A percentile compares a stretch with the other conserved stretches of the same genome.
Conservation (phyloP, 164 flowering plant species). For the Cinnamomum chago region DNA sequence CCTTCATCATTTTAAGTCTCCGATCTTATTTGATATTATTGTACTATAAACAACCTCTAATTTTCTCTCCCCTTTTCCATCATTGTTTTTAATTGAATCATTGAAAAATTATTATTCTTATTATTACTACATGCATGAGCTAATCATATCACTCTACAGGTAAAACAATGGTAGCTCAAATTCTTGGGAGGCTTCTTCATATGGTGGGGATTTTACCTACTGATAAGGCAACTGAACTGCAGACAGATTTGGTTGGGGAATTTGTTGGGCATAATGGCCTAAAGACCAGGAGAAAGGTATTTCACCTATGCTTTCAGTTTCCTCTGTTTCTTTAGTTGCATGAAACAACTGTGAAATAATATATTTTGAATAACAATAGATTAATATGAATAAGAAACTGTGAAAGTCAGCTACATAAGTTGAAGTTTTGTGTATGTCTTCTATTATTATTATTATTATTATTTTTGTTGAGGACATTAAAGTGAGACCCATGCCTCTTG, state of each 20-base stretch:
- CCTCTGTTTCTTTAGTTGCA: not conserved
- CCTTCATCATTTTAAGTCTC: too few species aligned
- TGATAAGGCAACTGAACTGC: slow-evolving; percentile 93
- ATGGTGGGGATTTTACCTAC: slow-evolving; percentile 97
- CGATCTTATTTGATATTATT: too few species aligned
- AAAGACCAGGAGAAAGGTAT: slow-evolving; percentile 90
- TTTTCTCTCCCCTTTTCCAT: too few species aligned
- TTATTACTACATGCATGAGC: not conserved
- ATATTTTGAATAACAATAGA: too few species aligned
- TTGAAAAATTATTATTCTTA: not conserved
- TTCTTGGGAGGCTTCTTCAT: slow-evolving; percentile 81
- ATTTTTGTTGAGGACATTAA: too few species aligned
- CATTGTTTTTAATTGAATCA: too few species aligned
- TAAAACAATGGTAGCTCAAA: slow-evolving; percentile 91
- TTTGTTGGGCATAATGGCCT: slow-evolving; percentile 99
- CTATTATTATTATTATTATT: too few species aligned
- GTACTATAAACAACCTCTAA: too few species aligned
- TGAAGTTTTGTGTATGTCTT: too few species aligned
- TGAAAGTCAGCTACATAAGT: too few species aligned
- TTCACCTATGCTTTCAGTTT: not conserved
- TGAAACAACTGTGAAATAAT: not conserved
- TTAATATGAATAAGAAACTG: too few species aligned
- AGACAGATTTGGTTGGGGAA: slow-evolving; percentile 97
- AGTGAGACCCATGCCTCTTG: too few species aligned
- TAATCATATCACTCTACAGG: slow-evolving; percentile 39